Conservation (phyloP, 371 early-diverging fungal species). For the Apophysomyces trapeziformis region DNA sequence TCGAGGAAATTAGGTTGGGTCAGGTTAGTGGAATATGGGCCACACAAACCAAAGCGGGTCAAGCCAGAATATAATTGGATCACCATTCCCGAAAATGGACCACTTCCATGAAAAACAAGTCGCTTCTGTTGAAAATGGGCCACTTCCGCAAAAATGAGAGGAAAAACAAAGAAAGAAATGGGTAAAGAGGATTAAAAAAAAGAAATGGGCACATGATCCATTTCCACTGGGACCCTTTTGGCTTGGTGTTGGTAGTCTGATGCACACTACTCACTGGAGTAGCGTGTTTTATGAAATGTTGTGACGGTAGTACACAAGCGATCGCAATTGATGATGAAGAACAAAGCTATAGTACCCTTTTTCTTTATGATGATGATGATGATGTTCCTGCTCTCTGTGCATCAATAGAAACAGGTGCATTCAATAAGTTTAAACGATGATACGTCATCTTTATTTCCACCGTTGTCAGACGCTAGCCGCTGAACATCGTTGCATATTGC, state of each 20-base stretch:
- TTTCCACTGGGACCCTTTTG: too few species aligned
- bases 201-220: too few species aligned
- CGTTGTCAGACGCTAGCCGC: conserved; percentile 3
- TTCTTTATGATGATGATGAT: neutral
- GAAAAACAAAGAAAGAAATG: neutral
- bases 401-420: neutral
- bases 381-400: neutral
- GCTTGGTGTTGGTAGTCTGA: too few species aligned
- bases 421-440: neutral
- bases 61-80: neutral
- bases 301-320: too few species aligned
- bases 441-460: neutral
- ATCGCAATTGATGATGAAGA: neutral
- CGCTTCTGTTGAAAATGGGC: neutral
- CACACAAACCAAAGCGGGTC: neutral
- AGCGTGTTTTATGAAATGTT: too few species aligned
- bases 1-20: too few species aligned
- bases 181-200: neutral
- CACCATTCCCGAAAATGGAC: neutral
- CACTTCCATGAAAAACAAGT: neutral
- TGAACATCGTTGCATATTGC: neutral
- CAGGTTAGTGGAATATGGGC: too few species aligned
- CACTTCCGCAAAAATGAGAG: too few species aligned
- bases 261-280: too few species aligned
- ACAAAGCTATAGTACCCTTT: neutral